These are phyloP conservation scores for Rhizoclosmatium globosum DNA, from an alignment of 192 early-diverging fungal genomes.

Conservation along the genomic window DNA sequence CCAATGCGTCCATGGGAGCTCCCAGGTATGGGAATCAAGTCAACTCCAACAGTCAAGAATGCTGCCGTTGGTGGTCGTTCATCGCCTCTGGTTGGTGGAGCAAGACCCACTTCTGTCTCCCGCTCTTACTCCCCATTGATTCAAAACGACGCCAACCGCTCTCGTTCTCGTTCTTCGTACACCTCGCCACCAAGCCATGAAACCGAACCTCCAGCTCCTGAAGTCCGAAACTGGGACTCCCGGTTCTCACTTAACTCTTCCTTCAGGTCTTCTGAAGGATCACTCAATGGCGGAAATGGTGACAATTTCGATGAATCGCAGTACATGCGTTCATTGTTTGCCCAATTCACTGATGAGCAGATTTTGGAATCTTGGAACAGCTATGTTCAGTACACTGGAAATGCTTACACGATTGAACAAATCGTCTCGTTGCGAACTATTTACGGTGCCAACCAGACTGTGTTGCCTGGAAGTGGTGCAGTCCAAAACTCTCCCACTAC, in stretches of 20 bases:
- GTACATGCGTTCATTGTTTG: conserved; percentile 23
- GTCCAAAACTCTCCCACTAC: too few species aligned
- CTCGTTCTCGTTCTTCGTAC: background rate
- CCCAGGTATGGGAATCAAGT: conserved; percentile 23
- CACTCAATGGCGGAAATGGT: background rate
- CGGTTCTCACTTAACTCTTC: background rate
- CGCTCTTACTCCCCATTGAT: conserved; percentile 6
- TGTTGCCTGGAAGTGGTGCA: background rate
- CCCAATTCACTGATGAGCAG: conserved; percentile 24
- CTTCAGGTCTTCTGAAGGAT: background rate
- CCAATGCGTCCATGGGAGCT: conserved; percentile 25
- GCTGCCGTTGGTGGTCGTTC: background rate
- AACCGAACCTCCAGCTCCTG: background rate
- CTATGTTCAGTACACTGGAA: conserved; percentile 16
- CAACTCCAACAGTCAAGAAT: background rate
- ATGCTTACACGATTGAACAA: conserved; percentile 25
- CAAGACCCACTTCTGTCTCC: background rate
- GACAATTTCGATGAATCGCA: conserved; percentile 8
- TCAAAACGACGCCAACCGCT: background rate
- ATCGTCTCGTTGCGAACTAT: conserved; percentile 24
- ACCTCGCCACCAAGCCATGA: background rate
- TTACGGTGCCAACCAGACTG: background rate
- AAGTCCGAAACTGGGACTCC: background rate
- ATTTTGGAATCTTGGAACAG: conserved; percentile 31
- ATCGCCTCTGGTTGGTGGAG: background rate